These are phyloP conservation scores for Penicillium paxilli DNA, from an alignment of 495 filamentous ascomycete genomes.

Conservation along the genomic window DNA sequence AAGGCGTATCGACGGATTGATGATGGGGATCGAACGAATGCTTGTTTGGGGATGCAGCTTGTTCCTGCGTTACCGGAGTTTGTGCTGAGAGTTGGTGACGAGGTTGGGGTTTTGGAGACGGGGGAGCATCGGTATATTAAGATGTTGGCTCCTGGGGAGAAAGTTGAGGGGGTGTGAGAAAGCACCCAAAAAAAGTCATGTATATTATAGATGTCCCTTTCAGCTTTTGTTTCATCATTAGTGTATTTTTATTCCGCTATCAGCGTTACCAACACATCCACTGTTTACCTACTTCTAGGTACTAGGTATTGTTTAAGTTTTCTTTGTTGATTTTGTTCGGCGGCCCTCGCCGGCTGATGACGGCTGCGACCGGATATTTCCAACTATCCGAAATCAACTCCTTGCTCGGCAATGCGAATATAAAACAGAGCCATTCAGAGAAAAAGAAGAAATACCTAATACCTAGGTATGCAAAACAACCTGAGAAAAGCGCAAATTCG, in stretches of 20 bases:
- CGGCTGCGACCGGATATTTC: not conserved
- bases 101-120: constrained; percentile 56
- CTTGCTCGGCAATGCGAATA: too few species aligned
- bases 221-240: too few species aligned
- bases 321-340: not conserved
- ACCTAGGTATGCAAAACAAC: not conserved
- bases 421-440: not conserved
- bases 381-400: not conserved
- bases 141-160: constrained; percentile 43
- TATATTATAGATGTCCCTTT: too few species aligned
- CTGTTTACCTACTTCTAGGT: too few species aligned
- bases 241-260: too few species aligned
- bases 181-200: not conserved
- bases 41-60: constrained; percentile 75
- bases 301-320: too few species aligned
- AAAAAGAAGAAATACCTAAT: not conserved
- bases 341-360: not conserved
- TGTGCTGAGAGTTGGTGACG: constrained; percentile 59
- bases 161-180: constrained; percentile 34
- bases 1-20: constrained; percentile 72
- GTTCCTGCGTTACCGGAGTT: constrained; percentile 33
- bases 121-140: constrained; percentile 66
- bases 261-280: too few species aligned
- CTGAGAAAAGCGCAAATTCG: not conserved
- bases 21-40: constrained; percentile 63